Base-by-base conservation (phyloP, 2,329 filamentous ascomycete species). In the Fusarium globosum region DNA sequence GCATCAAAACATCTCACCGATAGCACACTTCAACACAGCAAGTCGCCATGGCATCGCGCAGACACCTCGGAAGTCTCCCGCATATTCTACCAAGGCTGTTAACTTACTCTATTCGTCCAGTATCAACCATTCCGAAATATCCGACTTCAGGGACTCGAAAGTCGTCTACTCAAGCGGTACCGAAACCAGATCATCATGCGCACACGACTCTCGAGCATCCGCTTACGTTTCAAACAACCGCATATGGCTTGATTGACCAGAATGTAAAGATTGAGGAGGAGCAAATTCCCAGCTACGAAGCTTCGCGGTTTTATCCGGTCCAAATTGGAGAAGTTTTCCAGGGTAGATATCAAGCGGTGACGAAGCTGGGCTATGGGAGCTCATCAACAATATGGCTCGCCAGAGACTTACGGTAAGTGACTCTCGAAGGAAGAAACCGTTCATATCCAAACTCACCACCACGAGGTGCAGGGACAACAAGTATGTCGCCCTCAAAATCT, bases 311-410 rank as follows among this genome's bases (percentile, higher is more conserved):
- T 60, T 84, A 85, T 67, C 80, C 83, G 2, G 81, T 81, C n/a
- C 77, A 72, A 2, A 71, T 83, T 2, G 82, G 83, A 6, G 78
- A 86, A 18, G 67, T 83, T 3, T 79, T 85, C 7, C 74, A 78
- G 5, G 63, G 77, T n/a, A 69, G 76, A 8, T 86, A 80, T 59
- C 80, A 86, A 73, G 61, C 79, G 0, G 60, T 85, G 0, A 76
- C 80, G 2, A 86, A 86, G 64, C 72, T 86, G 13, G 84, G 84
- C 15, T 86, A 74, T 73, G 84, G 84, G 28, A 74, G 75, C 21
- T 80, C 77, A 12, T 86, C 83, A 10, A 86, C 83, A 0, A 82
- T 85, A 23, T 86, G 84, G 83, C 78, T 86, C 20, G 83, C 82
- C 10, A 79, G 53, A n/a, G 69, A 74, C 7, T 20, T 72, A 1